Evolutionary conservation across 371 early-diverging fungal genomes (phyloP), one percentile per base, ranked within the genome.

Genomic region (Umbelopsis sp.): DNA sequence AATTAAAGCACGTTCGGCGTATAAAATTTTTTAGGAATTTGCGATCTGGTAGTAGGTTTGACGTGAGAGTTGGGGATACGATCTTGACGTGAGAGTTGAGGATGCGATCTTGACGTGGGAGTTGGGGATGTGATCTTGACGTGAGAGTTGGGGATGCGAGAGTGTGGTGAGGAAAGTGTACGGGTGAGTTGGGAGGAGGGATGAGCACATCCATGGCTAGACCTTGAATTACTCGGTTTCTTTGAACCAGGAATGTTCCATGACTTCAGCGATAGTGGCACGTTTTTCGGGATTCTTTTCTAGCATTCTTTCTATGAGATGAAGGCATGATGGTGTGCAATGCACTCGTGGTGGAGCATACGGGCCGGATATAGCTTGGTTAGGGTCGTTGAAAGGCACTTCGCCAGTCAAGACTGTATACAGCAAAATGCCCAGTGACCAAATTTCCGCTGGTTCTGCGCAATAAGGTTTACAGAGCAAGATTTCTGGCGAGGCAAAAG

Each of bases 401-500:
- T 89, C 90, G 10, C 94, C 94, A 70, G 83, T 86, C 35, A 89
- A 80, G 63, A 94, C 87, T 0, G 88, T 92, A 82, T 91, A 93
- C 44, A 94, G 78, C 46, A 92, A 79, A 52, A 91, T 84, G 24
- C 95, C 95, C 6, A 94, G 72, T 0, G 92, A 84, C 94, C 94
- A 95, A 24, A 94, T 81, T 66, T 95, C 96, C 18, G 91, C 90
- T 25, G 92, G 87, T 46, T 90, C 91, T 9, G 93, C 93, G 22
- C 84, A 75, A 73, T 94, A 94, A 65, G 81, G 79, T 75, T 85
- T 78, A 8, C 89, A 87, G 53, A 74, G 77, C 44, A 95, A 77
- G 45, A 94, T 93, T 78, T 95, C 94, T n/a, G 94, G 94, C 29
- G 93, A 83, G 7, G 92, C 92, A 65, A 80, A 86, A 24, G 79